Base-by-base conservation (phyloP, 306 rosid genomes). In the Castanospermum australe region DNA sequence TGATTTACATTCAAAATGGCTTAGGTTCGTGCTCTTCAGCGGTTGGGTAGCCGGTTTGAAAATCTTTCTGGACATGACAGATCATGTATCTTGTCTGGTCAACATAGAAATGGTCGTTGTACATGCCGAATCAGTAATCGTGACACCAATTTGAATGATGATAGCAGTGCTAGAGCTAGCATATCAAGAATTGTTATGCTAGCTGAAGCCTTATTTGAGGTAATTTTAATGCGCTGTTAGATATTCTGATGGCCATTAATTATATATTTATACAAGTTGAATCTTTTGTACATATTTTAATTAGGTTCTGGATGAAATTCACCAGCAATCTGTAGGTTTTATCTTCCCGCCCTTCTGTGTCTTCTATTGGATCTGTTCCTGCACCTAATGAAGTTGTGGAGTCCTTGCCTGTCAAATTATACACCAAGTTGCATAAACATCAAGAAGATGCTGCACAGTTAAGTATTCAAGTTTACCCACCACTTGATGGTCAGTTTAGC, bases 271-370 rank as follows among this genome's bases (percentile, higher is more conserved):
- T 85, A 44, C 86, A 59, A 79, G 78, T 88, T 93, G 86, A 91
- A 90, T 81, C 65, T 48, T 83, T 81, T 88, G 36, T 81, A 79
- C 86, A 70, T 86, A 88, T 84, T 79, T 87, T 91, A 81, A 96
- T 88, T 96, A 96, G 99, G 99, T 96, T 91, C 97, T 96, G 98
- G 99, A 96, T 96, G 99, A 96, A 90, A 96, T 96, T 91, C 99
- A 96, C 91, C 99, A 96, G 98, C 99, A 96, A 89, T 91, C 99
- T 50, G 96, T 89, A n/a, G 68, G 99, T 95, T 84, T 86, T 93
- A 79, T 90, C 99, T 60, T 87, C 99, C 72, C 98, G 93, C 21
- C 97, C 94, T 66, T 91, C 98, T 76, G 94, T 93, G 54, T 93
- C 99, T 78, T 90, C 98, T 28, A 93, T 93, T 68, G 99, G 99